Percentiles rank a stretch among this genome's conserved stretches.
Conservation (phyloP, 2,329 filamentous ascomycete genomes). For the Chaetomium sp. region DNA sequence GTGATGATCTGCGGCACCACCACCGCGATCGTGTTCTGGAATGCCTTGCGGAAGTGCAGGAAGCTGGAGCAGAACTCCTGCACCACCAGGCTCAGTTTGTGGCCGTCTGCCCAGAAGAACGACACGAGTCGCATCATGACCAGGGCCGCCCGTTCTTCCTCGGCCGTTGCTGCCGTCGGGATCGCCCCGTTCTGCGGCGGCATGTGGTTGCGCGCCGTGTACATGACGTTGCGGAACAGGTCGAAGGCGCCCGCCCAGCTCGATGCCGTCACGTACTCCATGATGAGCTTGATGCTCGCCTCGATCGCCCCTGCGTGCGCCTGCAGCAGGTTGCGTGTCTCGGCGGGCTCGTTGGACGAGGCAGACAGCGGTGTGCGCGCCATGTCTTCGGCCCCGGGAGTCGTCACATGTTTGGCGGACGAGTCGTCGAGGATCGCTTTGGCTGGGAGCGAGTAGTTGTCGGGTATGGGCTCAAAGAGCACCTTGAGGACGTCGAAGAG, state of each 20-base stretch:
- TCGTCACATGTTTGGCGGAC: constrained; percentile 34
- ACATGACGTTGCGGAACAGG: constrained; percentile 48
- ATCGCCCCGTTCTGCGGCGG: constrained; percentile 34
- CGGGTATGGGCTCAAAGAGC: constrained; percentile 53
- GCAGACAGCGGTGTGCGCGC: constrained; percentile 27
- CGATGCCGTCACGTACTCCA: constrained; percentile 59
- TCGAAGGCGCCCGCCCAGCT: constrained; percentile 57
- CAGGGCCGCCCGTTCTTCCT: constrained; percentile 48
- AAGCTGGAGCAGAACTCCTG: constrained; percentile 63
- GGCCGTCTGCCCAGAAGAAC: constrained; percentile 58
- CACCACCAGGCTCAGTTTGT: constrained; percentile 55
- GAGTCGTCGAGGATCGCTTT: constrained; percentile 51
- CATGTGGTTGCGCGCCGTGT: constrained; percentile 41
- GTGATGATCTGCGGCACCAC: constrained; percentile 57
- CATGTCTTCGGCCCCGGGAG: constrained; percentile 24
- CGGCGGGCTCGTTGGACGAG: constrained; percentile 33
- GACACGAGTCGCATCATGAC: constrained; percentile 53
- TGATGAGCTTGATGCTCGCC: constrained; percentile 46
- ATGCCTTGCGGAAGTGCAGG: constrained; percentile 57
- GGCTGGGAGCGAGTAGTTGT: constrained; percentile 50
- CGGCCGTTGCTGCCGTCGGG: constrained; percentile 33
- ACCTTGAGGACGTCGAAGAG: constrained; percentile 50
- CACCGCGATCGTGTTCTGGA: constrained; percentile 58
- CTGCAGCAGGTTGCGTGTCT: constrained; percentile 29
- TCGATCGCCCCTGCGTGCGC: constrained; percentile 44